Base-by-base conservation (phyloP, 2,329 filamentous ascomycete species). In the Colletotrichum spaethianum region DNA sequence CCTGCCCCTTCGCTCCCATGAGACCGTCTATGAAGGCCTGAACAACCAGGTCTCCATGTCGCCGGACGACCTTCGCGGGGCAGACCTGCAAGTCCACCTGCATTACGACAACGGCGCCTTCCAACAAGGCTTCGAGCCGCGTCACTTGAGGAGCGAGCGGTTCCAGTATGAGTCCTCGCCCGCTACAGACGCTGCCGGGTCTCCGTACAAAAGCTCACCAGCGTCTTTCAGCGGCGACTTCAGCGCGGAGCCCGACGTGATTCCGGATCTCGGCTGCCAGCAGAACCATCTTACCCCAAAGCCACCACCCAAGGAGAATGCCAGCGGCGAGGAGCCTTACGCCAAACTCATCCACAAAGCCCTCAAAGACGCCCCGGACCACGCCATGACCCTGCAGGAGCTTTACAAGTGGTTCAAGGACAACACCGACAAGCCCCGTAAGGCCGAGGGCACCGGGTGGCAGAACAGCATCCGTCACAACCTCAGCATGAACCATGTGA, bases 381-480 rank as follows among this genome's bases (percentile, higher is more conserved):
- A 93, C 73, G 91, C 90, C 28, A 93, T 98, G 90, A 90, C 93
- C 2, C 86, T 98, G 16, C 92, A 95, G 76, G 92, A 97, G 65
- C 93, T 98, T 69, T 98, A 98, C 82, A 87, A 92, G 69, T 98
- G 96, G 95, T 97, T 98, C 78, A 86, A 89, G 52, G 87, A 92
- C 36, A 92, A 98, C 78, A 98, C 95, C 2, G 88, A 90, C 75
- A 98, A 96, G 81, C 42, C 69, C 23, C 90, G 90, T 5, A 90
- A 86, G 63, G 87, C 88, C 56, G 87, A 86, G 9, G 84, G 82
- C 16, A 93, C 91, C 76, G 96, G 95, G 12, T 98, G 96, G 96
- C 93, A 96, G 83, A 98, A 98, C 82, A 97, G 94, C 80, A 97
- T 98, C 75, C 90, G 96, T 2, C 96, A 98, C 81, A 98, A 98